These are phyloP conservation scores for Olyra latifolia DNA, from an alignment of 176 grass and related monocot species.

Conservation along the genomic window DNA sequence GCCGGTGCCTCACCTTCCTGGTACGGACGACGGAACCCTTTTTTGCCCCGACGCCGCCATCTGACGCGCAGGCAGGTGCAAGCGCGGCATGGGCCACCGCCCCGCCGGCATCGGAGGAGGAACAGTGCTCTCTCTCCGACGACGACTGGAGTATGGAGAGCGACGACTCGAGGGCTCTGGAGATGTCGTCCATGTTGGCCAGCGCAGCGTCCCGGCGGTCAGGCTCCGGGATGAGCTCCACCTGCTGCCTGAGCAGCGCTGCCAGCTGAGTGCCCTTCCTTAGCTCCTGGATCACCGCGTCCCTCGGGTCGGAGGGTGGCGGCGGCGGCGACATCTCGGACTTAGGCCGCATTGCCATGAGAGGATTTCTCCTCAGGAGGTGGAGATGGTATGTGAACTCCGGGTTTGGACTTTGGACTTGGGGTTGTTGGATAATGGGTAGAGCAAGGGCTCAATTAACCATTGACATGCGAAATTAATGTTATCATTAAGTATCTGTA, in stretches of 20 bases:
- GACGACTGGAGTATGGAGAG: slow-evolving; percentile 41
- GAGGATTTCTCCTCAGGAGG: neutral
- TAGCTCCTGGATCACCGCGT: slow-evolving; percentile 41
- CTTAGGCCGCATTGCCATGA: slow-evolving; percentile 16
- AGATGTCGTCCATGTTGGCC: slow-evolving; percentile 23
- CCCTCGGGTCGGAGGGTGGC: neutral
- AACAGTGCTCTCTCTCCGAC: slow-evolving; percentile 11
- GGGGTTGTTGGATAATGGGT: neutral
- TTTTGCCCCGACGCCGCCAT: neutral
- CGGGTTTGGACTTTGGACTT: neutral
- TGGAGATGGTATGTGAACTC: slow-evolving; percentile 17
- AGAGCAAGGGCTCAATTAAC: neutral
- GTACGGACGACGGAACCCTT: neutral
- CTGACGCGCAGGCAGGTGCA: neutral
- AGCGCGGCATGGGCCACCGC: neutral
- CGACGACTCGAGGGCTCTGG: slow-evolving; percentile 28
- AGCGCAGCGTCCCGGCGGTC: slow-evolving; percentile 20
- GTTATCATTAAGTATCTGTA: neutral
- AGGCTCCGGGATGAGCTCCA: slow-evolving; percentile 39
- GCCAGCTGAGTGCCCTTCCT: slow-evolving; percentile 27
- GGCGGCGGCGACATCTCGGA: slow-evolving; percentile 8
- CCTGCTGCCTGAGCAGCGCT: slow-evolving; percentile 23
- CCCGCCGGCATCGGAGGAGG: neutral
- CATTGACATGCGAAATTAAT: neutral
- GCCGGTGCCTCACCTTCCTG: slow-evolving; percentile 34